Conservation (phyloP, 1,284 basidiomycete genomes). For the Termitomyces sp. region DNA sequence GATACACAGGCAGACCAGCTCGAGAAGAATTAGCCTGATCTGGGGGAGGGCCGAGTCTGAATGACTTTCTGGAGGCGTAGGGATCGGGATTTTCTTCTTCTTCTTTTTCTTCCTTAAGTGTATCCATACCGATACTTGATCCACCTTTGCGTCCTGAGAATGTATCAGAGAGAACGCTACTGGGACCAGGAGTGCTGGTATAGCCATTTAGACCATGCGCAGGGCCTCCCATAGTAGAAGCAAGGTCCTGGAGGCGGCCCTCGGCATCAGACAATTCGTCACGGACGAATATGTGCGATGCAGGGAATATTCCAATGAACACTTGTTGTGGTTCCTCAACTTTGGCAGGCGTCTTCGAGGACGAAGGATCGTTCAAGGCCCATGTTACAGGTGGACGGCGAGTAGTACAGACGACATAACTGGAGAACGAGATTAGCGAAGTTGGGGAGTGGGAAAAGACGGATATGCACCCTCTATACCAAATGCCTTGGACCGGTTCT, state of each 20-base stretch:
- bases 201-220: conserved; percentile 24
- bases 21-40: conserved; percentile 68
- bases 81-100: conserved; percentile 62
- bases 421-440: conserved; percentile 25
- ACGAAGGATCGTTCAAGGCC: conserved; percentile 37
- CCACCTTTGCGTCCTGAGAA: conserved; percentile 43
- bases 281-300: conserved; percentile 84
- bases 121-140: conserved; percentile 52
- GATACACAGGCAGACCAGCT: conserved; percentile 65
- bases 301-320: conserved; percentile 94
- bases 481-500: conserved; percentile 66
- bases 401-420: conserved; percentile 85
- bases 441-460: conserved; percentile 10
- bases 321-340: conserved; percentile 79
- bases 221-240: conserved; percentile 38
- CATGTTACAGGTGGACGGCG: conserved; percentile 65
- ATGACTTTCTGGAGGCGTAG: conserved; percentile 48
- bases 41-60: conserved; percentile 66
- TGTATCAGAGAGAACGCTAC: conserved; percentile 34
- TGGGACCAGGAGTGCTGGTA: conserved; percentile 29
- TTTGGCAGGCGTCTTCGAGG: conserved; percentile 50
- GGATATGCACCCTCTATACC: conserved; percentile 82
- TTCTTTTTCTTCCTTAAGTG: conserved; percentile 69
- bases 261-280: conserved; percentile 89
- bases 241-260: conserved; percentile 74